Evolutionary conservation across 139 green algal species (phyloP), one percentile per base, ranked within the genome.

Genomic region (Coelastrella sp.): DNA sequence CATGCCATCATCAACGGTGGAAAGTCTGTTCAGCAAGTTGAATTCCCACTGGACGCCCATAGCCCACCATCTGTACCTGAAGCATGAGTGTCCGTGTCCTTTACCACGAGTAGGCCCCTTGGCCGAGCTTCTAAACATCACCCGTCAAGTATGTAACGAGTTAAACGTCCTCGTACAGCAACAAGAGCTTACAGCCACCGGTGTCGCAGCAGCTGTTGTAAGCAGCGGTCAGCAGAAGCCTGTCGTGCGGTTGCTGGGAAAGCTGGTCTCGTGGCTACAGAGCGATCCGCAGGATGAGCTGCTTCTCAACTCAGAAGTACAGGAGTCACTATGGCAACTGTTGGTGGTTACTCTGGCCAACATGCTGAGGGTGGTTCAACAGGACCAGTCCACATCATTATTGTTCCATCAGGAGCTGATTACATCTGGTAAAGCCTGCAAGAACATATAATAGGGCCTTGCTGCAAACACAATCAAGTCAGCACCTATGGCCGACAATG

Each of bases 41-140:
- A 79, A 79, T n/a, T 62, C 43, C 30, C 72, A 80, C 21, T 80
- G 72, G 72, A 80, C 72, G 34, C 59, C 35, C 34, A 80, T 80
- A 43, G 72, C 72, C 25, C 48, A 67, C 30, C 72, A 80, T 13
- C 30, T 80, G 27, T 80, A 80, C 15, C 48, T 80, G 48, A 80
- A 80, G 72, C 45, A 64, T 66, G 72, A 66, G 2, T 64, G 45
- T 9, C 72, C 72, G 5, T 35, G 38, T 23, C 75, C 75, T 3
- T 35, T 82, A 5, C 75, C 75, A 40, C 50, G 50, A n/a, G 75
- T 82, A 0, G 75, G 75, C 0, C 75, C 75, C 3, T 17, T 82
- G 35, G 75, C 75, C 21, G 75, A 82, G 53, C 72, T 80, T 7
- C 72, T 80, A 5, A 66, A 38, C 9, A 48, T 80, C 6, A 80